Evolutionary conservation across 495 filamentous ascomycete genomes (phyloP).

Genomic region (Hypoxylon fragiforme): DNA sequence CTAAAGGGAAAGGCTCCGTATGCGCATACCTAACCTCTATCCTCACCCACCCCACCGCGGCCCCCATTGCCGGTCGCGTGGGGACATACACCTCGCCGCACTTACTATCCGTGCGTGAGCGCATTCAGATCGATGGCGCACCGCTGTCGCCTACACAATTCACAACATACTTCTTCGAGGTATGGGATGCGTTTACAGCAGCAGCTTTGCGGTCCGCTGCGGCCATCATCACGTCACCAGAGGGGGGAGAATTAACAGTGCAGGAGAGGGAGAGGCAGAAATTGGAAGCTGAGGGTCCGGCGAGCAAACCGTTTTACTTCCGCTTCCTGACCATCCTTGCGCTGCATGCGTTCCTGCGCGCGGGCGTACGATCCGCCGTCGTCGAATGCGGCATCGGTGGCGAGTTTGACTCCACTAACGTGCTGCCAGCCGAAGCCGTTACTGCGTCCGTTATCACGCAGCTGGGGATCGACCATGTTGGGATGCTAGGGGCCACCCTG

Average conservation of each 20-base stretch:
- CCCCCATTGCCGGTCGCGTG: conserved; percentile 41
- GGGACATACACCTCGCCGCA: conserved; percentile 72
- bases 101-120: conserved; percentile 62
- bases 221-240: no score
- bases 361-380: conserved; percentile 48
- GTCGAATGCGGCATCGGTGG: conserved; percentile 56
- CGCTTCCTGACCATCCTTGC: conserved; percentile 56
- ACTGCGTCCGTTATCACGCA: conserved; percentile 48
- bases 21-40: conserved; percentile 52
- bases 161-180: conserved; percentile 64
- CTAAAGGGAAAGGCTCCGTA: conserved; percentile 64
- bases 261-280: no score
- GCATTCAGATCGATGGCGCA: conserved; percentile 61
- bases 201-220: no score
- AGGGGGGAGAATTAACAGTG: no score
- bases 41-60: conserved; percentile 39
- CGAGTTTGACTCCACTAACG: conserved; percentile 56
- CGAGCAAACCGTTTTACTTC: conserved; percentile 60
- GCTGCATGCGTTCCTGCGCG: conserved; percentile 47
- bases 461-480: conserved; percentile 55
- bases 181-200: conserved; percentile 60
- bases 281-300: conserved; percentile 28
- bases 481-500: conserved; percentile 50
- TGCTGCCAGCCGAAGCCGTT: conserved; percentile 39
- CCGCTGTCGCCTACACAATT: conserved; percentile 58